These are phyloP conservation scores for Corylus heterophylla DNA, from an alignment of 306 rosid genomes.

Conservation along the genomic window DNA sequence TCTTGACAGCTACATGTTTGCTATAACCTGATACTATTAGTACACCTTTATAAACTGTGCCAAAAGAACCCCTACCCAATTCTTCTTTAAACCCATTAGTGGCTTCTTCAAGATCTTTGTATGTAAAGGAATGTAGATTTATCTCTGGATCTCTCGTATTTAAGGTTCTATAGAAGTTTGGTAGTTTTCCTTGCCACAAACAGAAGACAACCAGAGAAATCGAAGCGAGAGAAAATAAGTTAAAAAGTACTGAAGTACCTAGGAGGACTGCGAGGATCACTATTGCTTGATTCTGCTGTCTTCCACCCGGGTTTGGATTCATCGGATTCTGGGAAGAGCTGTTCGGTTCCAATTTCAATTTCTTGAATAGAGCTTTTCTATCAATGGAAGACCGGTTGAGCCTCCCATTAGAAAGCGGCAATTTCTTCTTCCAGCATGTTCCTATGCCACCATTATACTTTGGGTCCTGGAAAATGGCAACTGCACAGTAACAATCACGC, in stretches of 20 bases:
- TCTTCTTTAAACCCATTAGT: slow-evolving; percentile 8
- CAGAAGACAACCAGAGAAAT: neutral
- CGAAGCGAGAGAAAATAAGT: neutral
- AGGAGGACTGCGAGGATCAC: neutral
- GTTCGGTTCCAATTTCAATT: neutral
- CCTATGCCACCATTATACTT: neutral
- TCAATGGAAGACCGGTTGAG: neutral
- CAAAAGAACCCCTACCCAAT: slow-evolving; percentile 13
- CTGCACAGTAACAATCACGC: slow-evolving; percentile 6
- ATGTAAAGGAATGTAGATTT: neutral
- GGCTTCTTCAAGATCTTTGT: slow-evolving; percentile 10
- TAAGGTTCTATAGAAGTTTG: neutral
- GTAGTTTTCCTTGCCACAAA: neutral
- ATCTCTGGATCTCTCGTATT: neutral
- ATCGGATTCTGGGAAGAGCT: neutral
- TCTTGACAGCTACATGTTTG: neutral
- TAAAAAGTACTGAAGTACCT: neutral
- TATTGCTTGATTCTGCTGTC: neutral
- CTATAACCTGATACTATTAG: neutral
- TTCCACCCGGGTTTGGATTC: neutral
- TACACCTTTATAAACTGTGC: slow-evolving; percentile 1
- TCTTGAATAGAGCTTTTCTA: neutral
- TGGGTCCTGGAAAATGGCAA: neutral
- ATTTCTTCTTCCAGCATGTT: slow-evolving; percentile 5
- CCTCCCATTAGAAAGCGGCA: slow-evolving; percentile 6